Percentiles rank a stretch among this genome's conserved stretches.
phyloP scores from a whole-genome alignment of 129 eudicot genomes.

The Chrysanthemum seticuspe region DNA sequence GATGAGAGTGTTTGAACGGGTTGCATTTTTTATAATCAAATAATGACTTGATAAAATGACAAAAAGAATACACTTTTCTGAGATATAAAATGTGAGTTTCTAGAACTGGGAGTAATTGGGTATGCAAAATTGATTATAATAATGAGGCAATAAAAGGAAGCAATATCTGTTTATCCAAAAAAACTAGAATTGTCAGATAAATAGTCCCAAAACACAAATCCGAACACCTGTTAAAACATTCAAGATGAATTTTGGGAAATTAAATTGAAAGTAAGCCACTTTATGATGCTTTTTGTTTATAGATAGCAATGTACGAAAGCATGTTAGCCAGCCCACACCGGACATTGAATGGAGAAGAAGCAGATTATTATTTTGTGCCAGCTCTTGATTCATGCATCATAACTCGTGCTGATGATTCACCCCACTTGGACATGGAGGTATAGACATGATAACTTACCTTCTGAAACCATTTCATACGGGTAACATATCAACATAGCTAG shows the following conservation, averaged over 20 bases:
- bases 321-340: constrained; percentile 80
- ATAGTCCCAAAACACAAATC: neutral
- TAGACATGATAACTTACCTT: constrained; percentile 6
- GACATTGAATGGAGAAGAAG: constrained; percentile 91
- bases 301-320: constrained; percentile 92
- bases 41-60: neutral
- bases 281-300: constrained; percentile 30
- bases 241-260: constrained; percentile 1
- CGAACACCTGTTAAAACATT: neutral
- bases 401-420: constrained; percentile 96
- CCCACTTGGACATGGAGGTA: constrained; percentile 87
- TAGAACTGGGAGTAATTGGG: too few species aligned
- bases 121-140: too few species aligned
- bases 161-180: neutral
- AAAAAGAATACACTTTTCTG: neutral
- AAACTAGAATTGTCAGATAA: neutral
- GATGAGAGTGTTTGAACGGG: neutral
- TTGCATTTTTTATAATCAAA: neutral
- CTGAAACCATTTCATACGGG: neutral
- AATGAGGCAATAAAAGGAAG: neutral
- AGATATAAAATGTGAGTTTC: neutral
- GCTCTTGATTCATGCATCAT: constrained; percentile 96
- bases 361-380: constrained; percentile 94
- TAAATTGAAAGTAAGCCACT: constrained; percentile 11
- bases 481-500: neutral